Evolutionary conservation across 2,329 filamentous ascomycete species (phyloP).

Genomic region (Hymenoscyphus fructigenus): DNA sequence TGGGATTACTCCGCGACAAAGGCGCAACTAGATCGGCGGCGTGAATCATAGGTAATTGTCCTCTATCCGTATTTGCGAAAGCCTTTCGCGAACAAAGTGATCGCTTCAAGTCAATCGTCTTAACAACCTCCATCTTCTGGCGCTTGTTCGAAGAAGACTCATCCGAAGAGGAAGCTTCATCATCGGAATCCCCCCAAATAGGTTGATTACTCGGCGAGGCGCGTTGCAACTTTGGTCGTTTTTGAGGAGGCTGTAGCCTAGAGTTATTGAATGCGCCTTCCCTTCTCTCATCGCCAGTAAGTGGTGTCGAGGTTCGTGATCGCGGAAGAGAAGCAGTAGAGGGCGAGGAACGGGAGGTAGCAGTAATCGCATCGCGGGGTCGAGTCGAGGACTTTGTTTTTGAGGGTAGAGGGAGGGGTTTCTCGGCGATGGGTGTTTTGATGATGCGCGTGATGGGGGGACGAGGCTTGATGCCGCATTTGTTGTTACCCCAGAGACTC

Average conservation of each 20-base stretch:
- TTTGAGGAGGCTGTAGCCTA: conserved; percentile 16
- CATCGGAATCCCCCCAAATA: conserved; percentile 22
- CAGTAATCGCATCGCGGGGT: background rate
- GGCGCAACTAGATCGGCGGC: conserved; percentile 56
- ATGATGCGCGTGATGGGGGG: conserved; percentile 20
- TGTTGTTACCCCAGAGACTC: conserved; percentile 14
- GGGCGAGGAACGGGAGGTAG: conserved; percentile 8
- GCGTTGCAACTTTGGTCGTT: conserved; percentile 24
- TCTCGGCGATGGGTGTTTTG: conserved; percentile 8
- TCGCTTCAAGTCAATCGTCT: conserved; percentile 26
- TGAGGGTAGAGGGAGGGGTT: conserved; percentile 18
- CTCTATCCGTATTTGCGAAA: conserved; percentile 28
- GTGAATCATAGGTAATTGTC: conserved; percentile 49
- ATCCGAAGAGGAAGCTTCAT: conserved; percentile 14
- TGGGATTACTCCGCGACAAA: conserved; percentile 50
- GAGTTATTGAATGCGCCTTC: background rate
- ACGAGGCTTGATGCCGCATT: conserved; percentile 18
- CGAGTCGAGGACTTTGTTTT: conserved; percentile 14
- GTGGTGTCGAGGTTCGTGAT: conserved; percentile 18
- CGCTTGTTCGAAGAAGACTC: conserved; percentile 21
- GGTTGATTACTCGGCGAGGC: conserved; percentile 22
- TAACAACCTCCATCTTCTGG: conserved; percentile 19
- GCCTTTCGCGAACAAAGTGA: conserved; percentile 29
- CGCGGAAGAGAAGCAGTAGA: conserved; percentile 10
- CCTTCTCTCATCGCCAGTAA: background rate